Conservation (phyloP, 495 filamentous ascomycete genomes). For the Diplogelasinospora grovesii region DNA sequence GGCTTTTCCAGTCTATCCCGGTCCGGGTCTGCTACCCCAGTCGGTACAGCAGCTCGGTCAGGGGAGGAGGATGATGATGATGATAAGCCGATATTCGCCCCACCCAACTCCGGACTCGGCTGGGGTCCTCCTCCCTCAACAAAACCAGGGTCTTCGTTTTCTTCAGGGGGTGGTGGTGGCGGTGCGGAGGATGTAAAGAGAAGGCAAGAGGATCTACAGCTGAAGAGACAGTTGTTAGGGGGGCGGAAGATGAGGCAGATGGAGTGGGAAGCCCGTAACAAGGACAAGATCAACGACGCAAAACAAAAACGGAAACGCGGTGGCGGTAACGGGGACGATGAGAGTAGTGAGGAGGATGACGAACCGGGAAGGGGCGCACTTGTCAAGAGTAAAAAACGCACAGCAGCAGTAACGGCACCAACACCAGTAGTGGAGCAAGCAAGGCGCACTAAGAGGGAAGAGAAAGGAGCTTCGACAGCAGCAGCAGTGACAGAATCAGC, state of each 20-base stretch:
- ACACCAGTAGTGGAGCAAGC: neutral
- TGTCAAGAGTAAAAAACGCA: constrained; percentile 36
- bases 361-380: constrained; percentile 53
- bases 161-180: constrained; percentile 5
- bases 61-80: constrained; percentile 15
- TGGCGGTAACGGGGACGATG: constrained; percentile 32
- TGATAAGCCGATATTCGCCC: constrained; percentile 17
- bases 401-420: neutral
- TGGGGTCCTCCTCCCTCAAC: constrained; percentile 9
- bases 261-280: constrained; percentile 4
- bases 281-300: constrained; percentile 2
- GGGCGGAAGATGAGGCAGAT: constrained; percentile 13
- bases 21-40: too few species aligned
- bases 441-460: too few species aligned
- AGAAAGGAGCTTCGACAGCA: too few species aligned
- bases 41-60: too few species aligned
- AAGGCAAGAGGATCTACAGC: too few species aligned
- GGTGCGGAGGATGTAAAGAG: constrained; percentile 15
- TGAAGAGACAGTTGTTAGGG: constrained; percentile 28
- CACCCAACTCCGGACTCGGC: constrained; percentile 35
- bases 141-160: constrained; percentile 1
- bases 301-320: constrained; percentile 10
- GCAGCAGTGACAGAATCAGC: neutral
- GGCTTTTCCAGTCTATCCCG: too few species aligned
- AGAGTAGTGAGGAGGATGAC: constrained; percentile 56